Evolutionary conservation across 2,329 filamentous ascomycete genomes (phyloP).

Genomic region (Trichoderma sp.): DNA sequence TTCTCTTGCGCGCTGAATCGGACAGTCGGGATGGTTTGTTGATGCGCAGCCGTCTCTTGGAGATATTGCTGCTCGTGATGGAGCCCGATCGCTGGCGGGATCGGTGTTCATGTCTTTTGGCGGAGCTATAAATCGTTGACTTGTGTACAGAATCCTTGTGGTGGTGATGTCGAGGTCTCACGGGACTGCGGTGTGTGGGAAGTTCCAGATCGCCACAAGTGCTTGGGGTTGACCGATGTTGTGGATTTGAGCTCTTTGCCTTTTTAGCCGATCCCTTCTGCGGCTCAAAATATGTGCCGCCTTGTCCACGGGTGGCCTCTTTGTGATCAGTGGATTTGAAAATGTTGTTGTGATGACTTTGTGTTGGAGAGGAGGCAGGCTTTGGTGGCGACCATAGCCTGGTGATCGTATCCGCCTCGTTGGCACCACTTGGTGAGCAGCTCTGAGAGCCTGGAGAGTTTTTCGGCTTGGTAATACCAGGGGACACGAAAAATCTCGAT

Average conservation of each 20-base stretch:
- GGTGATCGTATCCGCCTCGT: not conserved
- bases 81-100: constrained; percentile 27
- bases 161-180: not conserved
- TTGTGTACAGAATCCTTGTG: not conserved
- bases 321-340: not conserved
- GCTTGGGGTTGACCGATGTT: constrained; percentile 23
- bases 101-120: not conserved
- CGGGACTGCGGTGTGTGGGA: constrained; percentile 27
- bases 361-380: not conserved
- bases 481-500: not conserved
- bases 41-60: constrained; percentile 30
- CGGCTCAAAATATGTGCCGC: not conserved
- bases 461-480: not conserved
- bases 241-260: not conserved
- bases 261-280: not conserved
- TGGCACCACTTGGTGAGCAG: not conserved
- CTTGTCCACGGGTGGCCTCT: not conserved
- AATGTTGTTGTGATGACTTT: not conserved
- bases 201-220: constrained; percentile 34
- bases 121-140: not conserved
- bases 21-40: not conserved
- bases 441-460: not conserved
- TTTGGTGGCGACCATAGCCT: not conserved
- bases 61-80: constrained; percentile 36
- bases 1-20: constrained; percentile 28